These are phyloP conservation scores for Solanum appendiculatum DNA, from an alignment of 257 asterid genomes.

Conservation along the genomic window DNA sequence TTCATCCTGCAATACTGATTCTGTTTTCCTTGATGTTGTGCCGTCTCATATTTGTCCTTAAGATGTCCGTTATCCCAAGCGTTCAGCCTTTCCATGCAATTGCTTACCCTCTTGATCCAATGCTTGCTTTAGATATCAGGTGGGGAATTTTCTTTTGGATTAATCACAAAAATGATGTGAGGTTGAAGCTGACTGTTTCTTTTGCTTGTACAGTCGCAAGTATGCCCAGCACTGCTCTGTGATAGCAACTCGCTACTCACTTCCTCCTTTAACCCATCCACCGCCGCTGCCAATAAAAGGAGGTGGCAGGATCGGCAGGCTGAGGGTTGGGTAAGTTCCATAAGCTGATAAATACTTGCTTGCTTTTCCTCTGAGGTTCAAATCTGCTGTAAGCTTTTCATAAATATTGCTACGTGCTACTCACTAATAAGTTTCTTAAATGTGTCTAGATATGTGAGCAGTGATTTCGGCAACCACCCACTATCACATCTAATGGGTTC, in stretches of 20 bases:
- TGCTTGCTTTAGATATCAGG: constrained; percentile 95
- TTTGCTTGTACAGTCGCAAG: constrained; percentile 54
- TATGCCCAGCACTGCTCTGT: constrained; percentile 93
- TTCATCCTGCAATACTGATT: neutral
- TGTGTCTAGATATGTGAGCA: constrained; percentile 80
- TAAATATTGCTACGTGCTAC: neutral
- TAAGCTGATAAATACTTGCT: neutral
- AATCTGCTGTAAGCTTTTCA: neutral
- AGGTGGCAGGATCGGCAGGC: constrained; percentile 55
- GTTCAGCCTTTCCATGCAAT: constrained; percentile 99
- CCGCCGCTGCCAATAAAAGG: constrained; percentile 60
- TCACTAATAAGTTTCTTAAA: neutral
- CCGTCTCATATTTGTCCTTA: neutral
- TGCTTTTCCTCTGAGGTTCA: neutral
- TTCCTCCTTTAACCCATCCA: constrained; percentile 83
- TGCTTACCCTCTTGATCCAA: constrained; percentile 97
- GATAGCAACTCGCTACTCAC: constrained; percentile 87
- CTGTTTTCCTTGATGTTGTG: neutral
- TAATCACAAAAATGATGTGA: neutral
- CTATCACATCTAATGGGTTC: constrained; percentile 99
- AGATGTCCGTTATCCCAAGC: constrained; percentile 94
- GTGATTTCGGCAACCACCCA: constrained; percentile 99
- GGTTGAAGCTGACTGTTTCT: neutral
- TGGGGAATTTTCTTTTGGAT: constrained; percentile 6
- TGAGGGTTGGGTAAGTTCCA: constrained; percentile 72